Base-by-base conservation (phyloP, 257 asterid genomes). In the Linderniella brevidens region DNA sequence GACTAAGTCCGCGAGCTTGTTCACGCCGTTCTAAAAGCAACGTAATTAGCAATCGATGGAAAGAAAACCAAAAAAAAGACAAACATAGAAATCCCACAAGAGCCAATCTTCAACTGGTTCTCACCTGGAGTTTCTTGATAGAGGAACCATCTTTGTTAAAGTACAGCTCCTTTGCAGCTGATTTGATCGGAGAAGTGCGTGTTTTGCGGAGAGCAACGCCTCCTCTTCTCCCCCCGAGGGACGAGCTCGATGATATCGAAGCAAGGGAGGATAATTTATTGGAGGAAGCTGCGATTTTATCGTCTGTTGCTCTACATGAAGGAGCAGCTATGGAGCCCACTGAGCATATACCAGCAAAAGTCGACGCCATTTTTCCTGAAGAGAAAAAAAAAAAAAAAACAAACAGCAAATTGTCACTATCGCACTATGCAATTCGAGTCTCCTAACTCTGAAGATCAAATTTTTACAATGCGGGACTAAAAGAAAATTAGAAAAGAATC, bases 71-170 rank as follows among this genome's bases (percentile, higher is more conserved):
- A 13, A 19, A 49, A 25, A 37, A 50, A 13, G 15, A 44, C 32
- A n/a, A n/a, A 25, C 32, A 25, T 25, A 25, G 32, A 25, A 6
- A 25, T 6, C 6, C n/a, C n/a, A n/a, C 17, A 43, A 5, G 32
- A 25, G 32, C 6, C 6, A 2, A 25, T 3, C 6, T 25, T 25
- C 32, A 25, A 25, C 32, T 25, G 32, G n/a, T n/a, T 47, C 53
- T 29, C 45, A 80, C 97, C 69, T 83, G 95, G 39, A 87, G 77
- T 52, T 57, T 83, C 83, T 76, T 87, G 48, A 87, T 83, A 41
- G 97, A 86, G 5, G 95, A 83, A 19, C 97, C 97, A 70, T 87
- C 97, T 72, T 83, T 83, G 65, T 87, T 87, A 77, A 87, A 87
- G 50, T 80, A 73, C 68, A 83, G 43, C 44, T 87, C 97, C 65